phyloP scores from a whole-genome alignment of 2,329 filamentous ascomycete genomes.

The Metarhizium robertsii region DNA sequence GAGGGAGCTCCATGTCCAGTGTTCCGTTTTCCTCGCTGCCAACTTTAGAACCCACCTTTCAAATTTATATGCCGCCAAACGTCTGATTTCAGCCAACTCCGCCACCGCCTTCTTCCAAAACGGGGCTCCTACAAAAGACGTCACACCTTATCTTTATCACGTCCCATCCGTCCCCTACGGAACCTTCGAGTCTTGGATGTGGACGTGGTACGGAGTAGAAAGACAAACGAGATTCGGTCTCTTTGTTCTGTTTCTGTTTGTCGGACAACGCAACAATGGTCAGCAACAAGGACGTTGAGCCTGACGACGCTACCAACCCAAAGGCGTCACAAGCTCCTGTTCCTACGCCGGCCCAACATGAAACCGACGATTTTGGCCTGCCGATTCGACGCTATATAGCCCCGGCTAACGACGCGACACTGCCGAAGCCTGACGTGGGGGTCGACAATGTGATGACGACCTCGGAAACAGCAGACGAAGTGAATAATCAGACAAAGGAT shows the following conservation, averaged over 20 bases:
- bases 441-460: not conserved
- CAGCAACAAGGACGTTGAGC: conserved; percentile 14
- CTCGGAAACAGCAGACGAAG: not conserved
- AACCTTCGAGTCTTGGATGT: conserved; percentile 14
- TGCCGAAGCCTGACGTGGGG: conserved; percentile 5
- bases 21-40: no score
- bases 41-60: no score
- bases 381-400: conserved; percentile 45
- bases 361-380: conserved; percentile 64
- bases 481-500: not conserved
- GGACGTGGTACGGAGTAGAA: conserved; percentile 11
- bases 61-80: not conserved
- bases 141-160: conserved; percentile 10
- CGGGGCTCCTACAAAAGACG: not conserved
- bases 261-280: conserved; percentile 11
- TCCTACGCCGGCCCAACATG: conserved; percentile 19
- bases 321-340: conserved; percentile 18
- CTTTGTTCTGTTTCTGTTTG: conserved; percentile 4
- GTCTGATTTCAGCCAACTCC: not conserved
- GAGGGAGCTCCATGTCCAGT: no score
- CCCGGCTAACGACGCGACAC: conserved; percentile 15
- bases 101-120: conserved; percentile 7
- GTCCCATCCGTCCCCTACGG: conserved; percentile 12
- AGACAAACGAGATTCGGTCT: not conserved
- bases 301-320: conserved; percentile 9